Base-by-base conservation (phyloP, 805 yeast species). In the Saccharomycopsis babjevae region DNA sequence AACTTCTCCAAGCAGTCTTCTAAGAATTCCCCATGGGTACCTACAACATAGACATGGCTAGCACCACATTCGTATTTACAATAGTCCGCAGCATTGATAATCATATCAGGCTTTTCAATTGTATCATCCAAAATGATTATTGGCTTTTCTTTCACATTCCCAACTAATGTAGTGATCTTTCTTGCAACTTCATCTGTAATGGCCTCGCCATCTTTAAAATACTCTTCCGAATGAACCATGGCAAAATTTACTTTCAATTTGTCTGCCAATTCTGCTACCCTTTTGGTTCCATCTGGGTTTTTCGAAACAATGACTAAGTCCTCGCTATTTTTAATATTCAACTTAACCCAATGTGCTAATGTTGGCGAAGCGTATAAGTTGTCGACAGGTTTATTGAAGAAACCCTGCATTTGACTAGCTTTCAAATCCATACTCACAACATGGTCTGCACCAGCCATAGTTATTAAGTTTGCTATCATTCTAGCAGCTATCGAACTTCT, bases 371-470 rank as follows among this genome's bases (percentile, higher is more conserved):
- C 78, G 67, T 80, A 81, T 62, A 83, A 70, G 68, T 83, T 83
- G 68, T 83, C 87, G 28, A 83, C 84, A 3, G 85, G 85, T 46
- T 83, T 79, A 66, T 82, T 82, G 68, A 83, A 83, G 64, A 82
- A 83, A 5, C 87, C 87, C 69, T 83, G 86, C 70, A 81, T 83
- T 68, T 82, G 86, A 5, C 85, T 80, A 65, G 83, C 87, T 66
- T 83, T 86, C 62, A 83, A 73, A 69, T 83, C 87, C 86, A 83
- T 83, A 2, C 86, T 82, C 55, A 83, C 81, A 52, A 82, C 78
- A 64, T 84, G 79, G 69, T 83, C 82, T 4, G 86, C 86, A 38
- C 87, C 87, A 0, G 86, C 84, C 10, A 84, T 79, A 20, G 79
- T 78, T 58, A 83, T 72, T 60, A 83, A 70, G 65, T 81, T 80